Conservation (phyloP, 2,329 filamentous ascomycete genomes). For the Hymenoscyphus linearis region DNA sequence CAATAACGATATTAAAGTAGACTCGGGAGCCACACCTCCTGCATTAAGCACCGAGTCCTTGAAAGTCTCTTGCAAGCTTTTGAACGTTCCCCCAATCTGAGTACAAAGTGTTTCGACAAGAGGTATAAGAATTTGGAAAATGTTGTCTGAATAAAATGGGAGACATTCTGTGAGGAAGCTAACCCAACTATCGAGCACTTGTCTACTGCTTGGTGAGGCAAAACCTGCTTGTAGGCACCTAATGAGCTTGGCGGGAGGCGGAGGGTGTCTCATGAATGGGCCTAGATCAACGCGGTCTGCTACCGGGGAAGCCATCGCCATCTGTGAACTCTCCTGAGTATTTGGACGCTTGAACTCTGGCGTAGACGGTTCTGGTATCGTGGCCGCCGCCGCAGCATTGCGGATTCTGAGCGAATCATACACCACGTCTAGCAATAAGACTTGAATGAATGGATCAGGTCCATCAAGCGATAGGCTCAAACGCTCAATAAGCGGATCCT, state of each 20-base stretch:
- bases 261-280: slow-evolving; percentile 36
- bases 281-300: slow-evolving; percentile 39
- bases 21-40: slow-evolving; percentile 51
- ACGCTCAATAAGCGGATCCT: slow-evolving; percentile 64
- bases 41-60: slow-evolving; percentile 33
- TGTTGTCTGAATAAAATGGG: slow-evolving; percentile 74
- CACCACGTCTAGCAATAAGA: slow-evolving; percentile 72
- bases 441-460: slow-evolving; percentile 67
- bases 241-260: slow-evolving; percentile 68
- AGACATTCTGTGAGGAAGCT: slow-evolving; percentile 77
- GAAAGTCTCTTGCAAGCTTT: slow-evolving; percentile 63
- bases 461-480: slow-evolving; percentile 56
- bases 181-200: slow-evolving; percentile 88
- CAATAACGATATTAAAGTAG: slow-evolving; percentile 77
- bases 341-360: slow-evolving; percentile 25
- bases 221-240: slow-evolving; percentile 80
- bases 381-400: slow-evolving; percentile 33
- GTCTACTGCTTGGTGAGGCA: slow-evolving; percentile 64
- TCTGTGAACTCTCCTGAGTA: slow-evolving; percentile 31
- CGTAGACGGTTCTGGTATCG: slow-evolving; percentile 22
- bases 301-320: slow-evolving; percentile 38
- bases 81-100: slow-evolving; percentile 70
- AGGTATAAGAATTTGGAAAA: slow-evolving; percentile 87
- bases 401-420: slow-evolving; percentile 67
- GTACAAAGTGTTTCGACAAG: slow-evolving; percentile 84